Percentiles rank a stretch among this genome's conserved stretches.
Evolutionary conservation across 2,329 filamentous ascomycete species (phyloP).

Genomic region (Chrysosporium keratinophilum): DNA sequence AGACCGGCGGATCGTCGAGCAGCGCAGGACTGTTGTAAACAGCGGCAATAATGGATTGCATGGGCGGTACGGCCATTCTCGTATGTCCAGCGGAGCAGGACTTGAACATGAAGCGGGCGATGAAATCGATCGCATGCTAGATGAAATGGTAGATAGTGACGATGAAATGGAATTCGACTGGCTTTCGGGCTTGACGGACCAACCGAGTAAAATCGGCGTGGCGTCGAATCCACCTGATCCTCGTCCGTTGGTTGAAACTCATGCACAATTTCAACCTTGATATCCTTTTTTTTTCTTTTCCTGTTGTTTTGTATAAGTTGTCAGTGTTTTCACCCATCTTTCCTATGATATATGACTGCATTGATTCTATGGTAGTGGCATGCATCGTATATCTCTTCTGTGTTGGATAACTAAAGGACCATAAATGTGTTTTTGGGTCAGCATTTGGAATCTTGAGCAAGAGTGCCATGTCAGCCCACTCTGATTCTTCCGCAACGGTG

Average conservation of each 20-base stretch:
- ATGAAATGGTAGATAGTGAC: constrained; percentile 20
- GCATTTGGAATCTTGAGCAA: too few relatives aligned
- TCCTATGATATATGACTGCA: constrained; percentile 3
- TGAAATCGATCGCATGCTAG: constrained; percentile 24
- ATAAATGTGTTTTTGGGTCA: background rate
- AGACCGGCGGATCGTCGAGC: background rate
- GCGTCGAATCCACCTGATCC: background rate
- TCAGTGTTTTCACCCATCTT: background rate
- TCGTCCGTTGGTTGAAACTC: background rate
- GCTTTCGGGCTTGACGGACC: constrained; percentile 6
- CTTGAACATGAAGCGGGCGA: constrained; percentile 19
- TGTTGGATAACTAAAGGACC: background rate
- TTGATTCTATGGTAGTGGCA: background rate
- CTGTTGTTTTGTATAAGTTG: constrained; percentile 10
- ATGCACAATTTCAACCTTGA: constrained; percentile 3
- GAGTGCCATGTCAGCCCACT: too few relatives aligned
- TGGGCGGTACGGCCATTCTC: background rate
- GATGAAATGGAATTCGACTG: constrained; percentile 20
- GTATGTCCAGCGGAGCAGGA: constrained; percentile 5
- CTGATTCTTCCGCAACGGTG: too few relatives aligned
- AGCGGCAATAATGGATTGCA: constrained; percentile 17
- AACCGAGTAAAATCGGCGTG: background rate
- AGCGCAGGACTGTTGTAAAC: constrained; percentile 15
- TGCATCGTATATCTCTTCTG: background rate
- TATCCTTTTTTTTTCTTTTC: background rate